Evolutionary conservation across 345 rosid species (phyloP).

Genomic region (Noccaea bulbosa): DNA sequence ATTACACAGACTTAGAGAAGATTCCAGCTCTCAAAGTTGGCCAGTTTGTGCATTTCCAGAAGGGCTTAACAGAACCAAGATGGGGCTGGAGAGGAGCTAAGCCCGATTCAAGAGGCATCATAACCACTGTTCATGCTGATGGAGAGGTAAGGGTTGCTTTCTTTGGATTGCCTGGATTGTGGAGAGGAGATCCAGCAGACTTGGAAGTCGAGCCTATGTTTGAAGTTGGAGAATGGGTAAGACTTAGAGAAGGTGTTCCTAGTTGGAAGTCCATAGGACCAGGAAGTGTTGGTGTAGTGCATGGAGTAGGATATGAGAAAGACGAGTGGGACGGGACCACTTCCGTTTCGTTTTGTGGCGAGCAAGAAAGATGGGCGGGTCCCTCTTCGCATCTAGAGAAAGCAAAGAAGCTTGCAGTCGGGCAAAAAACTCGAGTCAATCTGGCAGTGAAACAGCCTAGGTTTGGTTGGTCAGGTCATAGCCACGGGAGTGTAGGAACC

Average conservation of each 20-base stretch:
- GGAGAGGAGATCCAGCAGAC: constrained; percentile 97
- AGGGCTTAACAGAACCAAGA: constrained; percentile 81
- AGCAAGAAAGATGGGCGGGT: constrained; percentile 95
- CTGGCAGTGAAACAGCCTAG: constrained; percentile 84
- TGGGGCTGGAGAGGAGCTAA: constrained; percentile 98
- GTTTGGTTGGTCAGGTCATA: constrained; percentile 96
- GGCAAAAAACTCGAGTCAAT: constrained; percentile 82
- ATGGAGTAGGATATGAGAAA: constrained; percentile 79
- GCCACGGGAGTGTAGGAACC: constrained; percentile 76
- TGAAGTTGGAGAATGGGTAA: constrained; percentile 98
- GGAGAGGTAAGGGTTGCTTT: constrained; percentile 91
- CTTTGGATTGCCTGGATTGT: constrained; percentile 75
- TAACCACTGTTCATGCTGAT: constrained; percentile 89
- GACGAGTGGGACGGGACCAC: constrained; percentile 87
- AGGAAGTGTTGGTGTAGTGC: constrained; percentile 83
- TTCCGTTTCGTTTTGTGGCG: constrained; percentile 80
- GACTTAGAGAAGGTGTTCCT: constrained; percentile 58
- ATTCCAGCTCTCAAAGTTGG: constrained; percentile 77
- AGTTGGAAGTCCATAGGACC: constrained; percentile 83
- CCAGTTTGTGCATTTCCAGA: constrained; percentile 82
- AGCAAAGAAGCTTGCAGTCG: constrained; percentile 59
- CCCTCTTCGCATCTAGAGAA: constrained; percentile 70
- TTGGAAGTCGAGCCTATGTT: constrained; percentile 72
- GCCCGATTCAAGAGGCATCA: constrained; percentile 74
- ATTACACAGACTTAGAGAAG: constrained; percentile 86